Conservation (phyloP, 2,329 filamentous ascomycete species). For the Immersiporthe knoxdaviesiana region DNA sequence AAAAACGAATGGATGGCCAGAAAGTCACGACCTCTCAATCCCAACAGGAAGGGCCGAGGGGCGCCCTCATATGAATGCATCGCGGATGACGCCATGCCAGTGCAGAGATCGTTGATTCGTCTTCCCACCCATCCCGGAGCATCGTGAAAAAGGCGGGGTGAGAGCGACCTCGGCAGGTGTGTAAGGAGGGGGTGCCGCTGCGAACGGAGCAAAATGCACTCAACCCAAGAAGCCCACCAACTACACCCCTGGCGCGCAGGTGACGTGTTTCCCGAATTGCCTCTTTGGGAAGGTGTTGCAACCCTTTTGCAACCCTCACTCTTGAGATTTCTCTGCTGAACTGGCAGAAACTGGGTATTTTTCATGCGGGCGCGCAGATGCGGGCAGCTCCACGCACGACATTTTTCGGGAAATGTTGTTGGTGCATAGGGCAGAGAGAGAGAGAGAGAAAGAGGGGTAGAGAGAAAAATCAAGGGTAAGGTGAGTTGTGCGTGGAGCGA, state of each 20-base stretch:
- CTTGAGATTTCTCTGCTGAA: not conserved
- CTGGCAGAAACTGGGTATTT: not conserved
- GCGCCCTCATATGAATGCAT: conserved; percentile 12
- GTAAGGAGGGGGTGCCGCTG: not conserved
- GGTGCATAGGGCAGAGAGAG: not conserved
- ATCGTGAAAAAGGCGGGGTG: conserved; percentile 19
- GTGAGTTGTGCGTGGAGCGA: not conserved
- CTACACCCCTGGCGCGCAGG: conserved; percentile 11
- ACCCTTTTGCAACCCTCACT: conserved; percentile 10
- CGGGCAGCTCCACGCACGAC: conserved; percentile 9
- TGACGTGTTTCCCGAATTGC: conserved; percentile 26
- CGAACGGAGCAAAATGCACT: not conserved
- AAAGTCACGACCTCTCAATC: not conserved
- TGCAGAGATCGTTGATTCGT: not conserved
- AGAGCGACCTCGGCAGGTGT: conserved; percentile 14
- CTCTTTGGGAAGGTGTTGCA: conserved; percentile 19
- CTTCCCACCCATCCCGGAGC: not conserved
- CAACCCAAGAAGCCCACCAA: not conserved
- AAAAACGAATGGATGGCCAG: conserved; percentile 1
- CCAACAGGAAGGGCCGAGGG: not conserved
- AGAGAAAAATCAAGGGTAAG: not conserved
- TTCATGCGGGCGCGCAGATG: conserved; percentile 16
- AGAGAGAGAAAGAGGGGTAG: not conserved
- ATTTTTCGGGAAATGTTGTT: not conserved
- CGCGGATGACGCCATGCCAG: conserved; percentile 5